Evolutionary conservation across 352 stramenopile species (phyloP).

Genomic region (Phytophthora brassicae): DNA sequence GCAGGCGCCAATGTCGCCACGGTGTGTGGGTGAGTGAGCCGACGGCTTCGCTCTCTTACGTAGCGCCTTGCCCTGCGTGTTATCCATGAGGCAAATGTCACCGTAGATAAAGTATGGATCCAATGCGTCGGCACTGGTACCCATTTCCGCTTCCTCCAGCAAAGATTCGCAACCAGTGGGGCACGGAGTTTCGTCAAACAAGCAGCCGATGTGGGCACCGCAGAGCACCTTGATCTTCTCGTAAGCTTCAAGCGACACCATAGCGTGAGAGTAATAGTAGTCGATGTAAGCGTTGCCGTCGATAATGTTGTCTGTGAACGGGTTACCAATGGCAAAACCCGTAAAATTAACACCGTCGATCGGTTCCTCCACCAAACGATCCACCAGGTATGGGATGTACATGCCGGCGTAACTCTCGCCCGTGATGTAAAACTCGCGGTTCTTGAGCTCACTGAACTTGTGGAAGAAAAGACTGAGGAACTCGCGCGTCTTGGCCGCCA

Average conservation of each 20-base stretch:
- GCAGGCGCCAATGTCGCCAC: constrained; percentile 65
- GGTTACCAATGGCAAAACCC: constrained; percentile 81
- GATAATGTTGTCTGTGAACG: constrained; percentile 61
- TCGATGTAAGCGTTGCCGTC: constrained; percentile 77
- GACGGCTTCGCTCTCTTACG: constrained; percentile 41
- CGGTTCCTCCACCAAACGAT: constrained; percentile 68
- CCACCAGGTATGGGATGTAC: constrained; percentile 89
- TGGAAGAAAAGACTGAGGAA: constrained; percentile 73
- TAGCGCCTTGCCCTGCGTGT: constrained; percentile 51
- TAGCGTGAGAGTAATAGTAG: constrained; percentile 86
- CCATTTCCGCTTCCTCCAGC: constrained; percentile 51
- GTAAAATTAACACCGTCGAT: constrained; percentile 69
- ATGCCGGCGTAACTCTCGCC: constrained; percentile 87
- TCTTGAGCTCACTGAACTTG: constrained; percentile 71
- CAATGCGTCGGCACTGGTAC: constrained; percentile 45
- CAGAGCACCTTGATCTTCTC: constrained; percentile 59
- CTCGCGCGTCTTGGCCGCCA: constrained; percentile 77
- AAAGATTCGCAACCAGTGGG: constrained; percentile 43
- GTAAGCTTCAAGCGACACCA: constrained; percentile 82
- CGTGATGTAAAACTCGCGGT: constrained; percentile 82
- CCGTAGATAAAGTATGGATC: constrained; percentile 86
- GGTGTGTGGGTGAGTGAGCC: constrained; percentile 30
- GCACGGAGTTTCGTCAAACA: constrained; percentile 59
- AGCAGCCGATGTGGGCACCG: constrained; percentile 53
- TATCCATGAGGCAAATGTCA: constrained; percentile 73